Conservation (phyloP, 176 grass and related monocot species). For the Dendrocalamus sinicus region DNA sequence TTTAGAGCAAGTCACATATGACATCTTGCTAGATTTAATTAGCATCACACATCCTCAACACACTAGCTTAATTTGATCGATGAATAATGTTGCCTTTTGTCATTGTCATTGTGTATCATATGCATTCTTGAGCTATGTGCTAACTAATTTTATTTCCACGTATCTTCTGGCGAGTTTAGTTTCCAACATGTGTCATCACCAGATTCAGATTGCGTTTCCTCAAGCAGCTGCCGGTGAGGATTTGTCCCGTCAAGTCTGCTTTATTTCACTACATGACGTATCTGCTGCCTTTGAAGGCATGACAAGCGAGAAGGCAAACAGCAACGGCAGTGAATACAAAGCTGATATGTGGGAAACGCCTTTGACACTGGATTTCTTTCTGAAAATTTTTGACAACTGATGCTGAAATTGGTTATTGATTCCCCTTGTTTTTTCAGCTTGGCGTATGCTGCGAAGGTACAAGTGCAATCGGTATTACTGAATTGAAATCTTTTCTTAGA, state of each 20-base stretch:
- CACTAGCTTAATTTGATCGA: not conserved
- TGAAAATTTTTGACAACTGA: slow-evolving; percentile 2
- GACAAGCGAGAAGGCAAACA: not conserved
- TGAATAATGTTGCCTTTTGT: not conserved
- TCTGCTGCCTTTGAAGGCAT: not conserved
- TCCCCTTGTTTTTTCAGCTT: not conserved
- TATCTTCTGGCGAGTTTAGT: not conserved
- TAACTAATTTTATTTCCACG: not conserved
- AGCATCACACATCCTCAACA: not conserved
- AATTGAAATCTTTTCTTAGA: not conserved
- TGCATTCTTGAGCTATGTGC: not conserved
- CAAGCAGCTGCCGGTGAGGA: not conserved
- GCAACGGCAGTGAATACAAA: not conserved
- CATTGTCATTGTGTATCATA: not conserved
- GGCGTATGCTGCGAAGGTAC: not conserved
- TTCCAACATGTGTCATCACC: not conserved
- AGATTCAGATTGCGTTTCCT: not conserved
- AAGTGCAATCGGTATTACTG: not conserved
- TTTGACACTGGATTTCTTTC: not conserved
- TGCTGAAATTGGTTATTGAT: slow-evolving; percentile 41
- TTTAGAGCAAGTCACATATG: not conserved
- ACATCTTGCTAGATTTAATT: not conserved
- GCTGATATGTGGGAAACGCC: slow-evolving; percentile 49
- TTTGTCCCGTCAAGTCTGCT: not conserved
- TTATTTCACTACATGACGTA: not conserved